A percentile compares a stretch with the other conserved stretches of the same genome.
These are phyloP conservation scores for Cymodocea nodosa DNA, from an alignment of 116 monocot genomes.

Conservation along the genomic window DNA sequence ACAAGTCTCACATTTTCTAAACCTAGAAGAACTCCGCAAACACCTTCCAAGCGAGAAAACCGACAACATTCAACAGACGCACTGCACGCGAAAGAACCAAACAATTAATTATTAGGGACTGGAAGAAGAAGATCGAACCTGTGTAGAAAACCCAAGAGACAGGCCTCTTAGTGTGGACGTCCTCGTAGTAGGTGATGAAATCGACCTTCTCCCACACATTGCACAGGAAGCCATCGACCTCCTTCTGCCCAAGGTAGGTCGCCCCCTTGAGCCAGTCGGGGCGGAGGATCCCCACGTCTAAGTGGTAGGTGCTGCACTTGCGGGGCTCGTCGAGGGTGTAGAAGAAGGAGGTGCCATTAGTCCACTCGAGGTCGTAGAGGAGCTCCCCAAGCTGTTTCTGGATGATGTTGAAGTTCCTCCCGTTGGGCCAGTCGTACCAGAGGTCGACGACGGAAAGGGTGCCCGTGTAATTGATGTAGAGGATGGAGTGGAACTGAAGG, in stretches of 20 bases:
- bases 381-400: constrained; percentile 35
- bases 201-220: constrained; percentile 65
- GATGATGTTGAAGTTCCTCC: constrained; percentile 66
- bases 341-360: constrained; percentile 74
- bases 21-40: too few relatives aligned
- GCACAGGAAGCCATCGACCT: constrained; percentile 56
- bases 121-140: constrained; percentile 15
- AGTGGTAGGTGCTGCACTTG: constrained; percentile 20
- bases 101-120: neutral
- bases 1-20: too few relatives aligned
- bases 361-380: constrained; percentile 70
- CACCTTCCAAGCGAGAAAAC: neutral
- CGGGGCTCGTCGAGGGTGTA: constrained; percentile 30
- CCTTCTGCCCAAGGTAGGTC: constrained; percentile 37
- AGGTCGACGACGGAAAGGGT: constrained; percentile 48
- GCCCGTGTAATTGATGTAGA: constrained; percentile 47
- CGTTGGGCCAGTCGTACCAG: constrained; percentile 81
- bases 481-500: constrained; percentile 47
- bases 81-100: neutral
- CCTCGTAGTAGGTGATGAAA: constrained; percentile 85
- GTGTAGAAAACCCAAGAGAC: constrained; percentile 71
- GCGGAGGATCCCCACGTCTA: constrained; percentile 44
- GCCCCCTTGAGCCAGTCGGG: constrained; percentile 63
- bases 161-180: constrained; percentile 43
- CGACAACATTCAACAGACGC: neutral